phyloP scores from a whole-genome alignment of 2,329 filamentous ascomycete genomes.

The Fusarium pseudoanthophilum region DNA sequence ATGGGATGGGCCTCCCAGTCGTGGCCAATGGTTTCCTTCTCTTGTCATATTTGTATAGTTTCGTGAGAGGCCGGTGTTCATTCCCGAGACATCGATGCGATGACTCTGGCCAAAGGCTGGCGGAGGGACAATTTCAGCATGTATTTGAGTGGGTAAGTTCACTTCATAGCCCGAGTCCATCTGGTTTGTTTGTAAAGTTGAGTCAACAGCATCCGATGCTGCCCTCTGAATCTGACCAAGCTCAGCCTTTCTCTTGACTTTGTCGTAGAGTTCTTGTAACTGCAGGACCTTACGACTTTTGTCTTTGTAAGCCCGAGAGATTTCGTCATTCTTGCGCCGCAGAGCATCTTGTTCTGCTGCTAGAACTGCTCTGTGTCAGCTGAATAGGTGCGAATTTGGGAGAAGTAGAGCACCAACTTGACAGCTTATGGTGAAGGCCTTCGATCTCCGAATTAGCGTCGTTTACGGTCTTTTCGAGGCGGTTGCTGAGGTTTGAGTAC shows the following conservation, averaged over 20 bases:
- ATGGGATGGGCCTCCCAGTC: slow-evolving; percentile 14
- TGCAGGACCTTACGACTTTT: slow-evolving; percentile 77
- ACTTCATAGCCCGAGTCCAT: slow-evolving; percentile 10
- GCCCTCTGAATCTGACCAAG: slow-evolving; percentile 65
- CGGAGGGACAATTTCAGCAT: background rate
- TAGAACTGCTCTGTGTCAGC: slow-evolving; percentile 56
- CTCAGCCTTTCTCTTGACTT: slow-evolving; percentile 66
- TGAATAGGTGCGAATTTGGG: background rate
- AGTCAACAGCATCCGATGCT: slow-evolving; percentile 58
- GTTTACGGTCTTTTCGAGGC: slow-evolving; percentile 78
- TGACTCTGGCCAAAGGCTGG: slow-evolving; percentile 24
- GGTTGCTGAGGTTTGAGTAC: slow-evolving; percentile 70
- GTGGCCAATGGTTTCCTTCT: slow-evolving; percentile 35
- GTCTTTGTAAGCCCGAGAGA: slow-evolving; percentile 73
- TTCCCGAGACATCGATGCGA: slow-evolving; percentile 32
- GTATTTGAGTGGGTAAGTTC: background rate
- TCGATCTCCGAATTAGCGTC: slow-evolving; percentile 80
- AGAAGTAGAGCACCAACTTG: slow-evolving; percentile 57
- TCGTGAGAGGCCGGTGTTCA: slow-evolving; percentile 29
- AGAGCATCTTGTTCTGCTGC: slow-evolving; percentile 71
- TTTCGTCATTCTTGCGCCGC: slow-evolving; percentile 76
- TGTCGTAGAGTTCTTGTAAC: slow-evolving; percentile 73
- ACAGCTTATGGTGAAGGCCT: slow-evolving; percentile 71
- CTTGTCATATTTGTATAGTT: slow-evolving; percentile 12
- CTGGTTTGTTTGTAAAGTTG: slow-evolving; percentile 36